These are phyloP conservation scores for Leucoagaricus sp. DNA, from an alignment of 1,284 basidiomycete genomes.

Conservation along the genomic window DNA sequence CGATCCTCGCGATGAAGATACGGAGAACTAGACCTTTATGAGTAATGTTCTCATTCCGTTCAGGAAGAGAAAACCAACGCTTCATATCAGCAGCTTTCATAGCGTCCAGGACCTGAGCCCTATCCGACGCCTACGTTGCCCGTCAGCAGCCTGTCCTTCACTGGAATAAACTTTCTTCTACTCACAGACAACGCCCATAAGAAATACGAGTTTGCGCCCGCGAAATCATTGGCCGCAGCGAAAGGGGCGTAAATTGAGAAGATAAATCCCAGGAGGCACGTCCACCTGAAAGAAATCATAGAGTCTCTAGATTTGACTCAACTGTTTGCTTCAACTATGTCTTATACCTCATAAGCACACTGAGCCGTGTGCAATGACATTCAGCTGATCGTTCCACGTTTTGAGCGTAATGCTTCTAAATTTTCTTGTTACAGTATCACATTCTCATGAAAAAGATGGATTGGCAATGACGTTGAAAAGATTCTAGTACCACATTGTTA, in stretches of 20 bases:
- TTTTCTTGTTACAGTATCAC: neutral
- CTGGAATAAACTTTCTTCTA: too few relatives aligned
- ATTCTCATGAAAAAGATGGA: neutral
- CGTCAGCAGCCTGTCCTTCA: too few relatives aligned
- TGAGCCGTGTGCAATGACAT: conserved; percentile 11
- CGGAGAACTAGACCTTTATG: conserved; percentile 19
- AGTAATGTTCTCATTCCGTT: neutral
- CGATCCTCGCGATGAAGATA: conserved; percentile 24
- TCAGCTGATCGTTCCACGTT: conserved; percentile 6
- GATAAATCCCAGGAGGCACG: neutral
- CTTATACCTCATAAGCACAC: neutral
- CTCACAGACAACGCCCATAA: conserved; percentile 22
- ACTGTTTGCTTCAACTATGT: neutral
- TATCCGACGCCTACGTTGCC: conserved; percentile 19
- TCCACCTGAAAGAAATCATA: conserved; percentile 2
- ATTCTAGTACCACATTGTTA: neutral
- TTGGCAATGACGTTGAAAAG: neutral
- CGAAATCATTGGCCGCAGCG: conserved; percentile 25
- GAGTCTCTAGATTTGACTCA: neutral
- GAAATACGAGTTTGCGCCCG: conserved; percentile 26
- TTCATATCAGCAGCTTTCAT: conserved; percentile 27
- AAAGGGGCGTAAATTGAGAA: neutral
- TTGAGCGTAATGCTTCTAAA: neutral
- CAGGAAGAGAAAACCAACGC: conserved; percentile 11
- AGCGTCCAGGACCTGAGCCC: conserved; percentile 24